These are phyloP conservation scores for Camelina hispida DNA, from an alignment of 345 rosid genomes.

Conservation along the genomic window DNA sequence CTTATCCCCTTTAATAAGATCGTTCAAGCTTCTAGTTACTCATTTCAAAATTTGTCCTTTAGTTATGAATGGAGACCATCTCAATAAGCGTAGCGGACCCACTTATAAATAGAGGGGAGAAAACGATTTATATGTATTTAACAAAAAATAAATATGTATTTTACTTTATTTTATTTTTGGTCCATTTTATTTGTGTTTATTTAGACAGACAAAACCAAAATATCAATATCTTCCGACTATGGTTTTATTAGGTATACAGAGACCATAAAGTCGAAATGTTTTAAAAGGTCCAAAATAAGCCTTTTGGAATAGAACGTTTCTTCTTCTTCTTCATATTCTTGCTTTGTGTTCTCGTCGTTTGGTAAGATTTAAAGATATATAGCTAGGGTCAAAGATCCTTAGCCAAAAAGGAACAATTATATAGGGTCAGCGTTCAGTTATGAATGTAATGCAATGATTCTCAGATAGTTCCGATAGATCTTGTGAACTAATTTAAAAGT, in stretches of 20 bases:
- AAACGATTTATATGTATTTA: neutral
- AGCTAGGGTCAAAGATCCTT: neutral
- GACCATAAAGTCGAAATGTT: neutral
- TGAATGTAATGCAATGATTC: neutral
- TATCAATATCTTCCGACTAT: slow-evolving; percentile 31
- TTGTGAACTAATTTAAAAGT: neutral
- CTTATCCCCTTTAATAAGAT: neutral
- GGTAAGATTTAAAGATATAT: neutral
- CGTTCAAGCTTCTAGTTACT: neutral
- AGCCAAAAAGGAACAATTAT: neutral
- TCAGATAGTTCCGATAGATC: neutral
- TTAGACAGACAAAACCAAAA: slow-evolving; percentile 36
- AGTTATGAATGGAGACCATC: slow-evolving; percentile 19
- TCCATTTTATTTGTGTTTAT: slow-evolving; percentile 14
- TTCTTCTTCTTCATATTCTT: slow-evolving; percentile 7
- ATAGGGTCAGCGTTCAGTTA: slow-evolving; percentile 16
- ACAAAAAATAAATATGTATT: neutral
- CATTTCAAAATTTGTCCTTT: slow-evolving; percentile 5
- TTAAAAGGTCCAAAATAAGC: slow-evolving; percentile 35
- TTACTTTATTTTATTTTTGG: neutral
- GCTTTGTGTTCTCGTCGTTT: slow-evolving; percentile 25
- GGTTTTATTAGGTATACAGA: slow-evolving; percentile 15
- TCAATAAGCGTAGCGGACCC: slow-evolving; percentile 24
- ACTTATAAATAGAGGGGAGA: neutral
- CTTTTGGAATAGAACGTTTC: slow-evolving; percentile 20